phyloP scores from a whole-genome alignment of 495 filamentous ascomycete species.

The Trichoderma orchidacearum region DNA sequence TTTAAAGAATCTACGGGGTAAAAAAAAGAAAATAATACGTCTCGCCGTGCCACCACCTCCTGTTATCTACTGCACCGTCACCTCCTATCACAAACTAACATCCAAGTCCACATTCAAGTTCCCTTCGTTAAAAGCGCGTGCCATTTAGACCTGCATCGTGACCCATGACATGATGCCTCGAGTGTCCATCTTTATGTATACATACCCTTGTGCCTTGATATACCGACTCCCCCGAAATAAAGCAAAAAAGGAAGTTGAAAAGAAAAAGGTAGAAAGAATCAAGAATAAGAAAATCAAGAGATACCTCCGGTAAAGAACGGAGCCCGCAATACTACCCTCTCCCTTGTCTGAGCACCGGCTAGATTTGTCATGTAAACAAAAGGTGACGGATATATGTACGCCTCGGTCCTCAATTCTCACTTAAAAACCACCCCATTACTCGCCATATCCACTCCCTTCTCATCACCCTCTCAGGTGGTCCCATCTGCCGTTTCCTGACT shows the following conservation, averaged over 20 bases:
- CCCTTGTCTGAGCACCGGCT: no score
- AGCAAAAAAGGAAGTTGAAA: background rate
- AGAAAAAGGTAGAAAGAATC: background rate
- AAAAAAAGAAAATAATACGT: background rate
- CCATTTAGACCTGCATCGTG: background rate
- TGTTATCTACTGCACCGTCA: no score
- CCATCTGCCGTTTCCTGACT: conserved; percentile 14
- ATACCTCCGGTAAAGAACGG: no score
- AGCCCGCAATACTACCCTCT: no score
- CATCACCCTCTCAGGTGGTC: conserved; percentile 21
- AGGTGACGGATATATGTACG: no score
- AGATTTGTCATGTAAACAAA: no score
- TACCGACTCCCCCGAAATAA: background rate
- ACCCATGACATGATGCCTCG: background rate
- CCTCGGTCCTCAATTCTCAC: background rate
- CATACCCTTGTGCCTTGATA: background rate
- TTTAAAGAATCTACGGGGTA: background rate
- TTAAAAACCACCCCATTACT: background rate
- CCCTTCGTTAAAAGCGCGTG: background rate
- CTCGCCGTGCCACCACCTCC: no score
- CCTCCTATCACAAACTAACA: no score
- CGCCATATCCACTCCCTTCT: background rate
- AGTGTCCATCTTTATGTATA: background rate
- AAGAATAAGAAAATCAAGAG: no score
- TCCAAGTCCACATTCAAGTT: background rate